A percentile compares a stretch with the other conserved stretches of the same genome.
These are phyloP conservation scores for Flaveria bidentis DNA, from an alignment of 129 eudicot genomes.

Conservation along the genomic window DNA sequence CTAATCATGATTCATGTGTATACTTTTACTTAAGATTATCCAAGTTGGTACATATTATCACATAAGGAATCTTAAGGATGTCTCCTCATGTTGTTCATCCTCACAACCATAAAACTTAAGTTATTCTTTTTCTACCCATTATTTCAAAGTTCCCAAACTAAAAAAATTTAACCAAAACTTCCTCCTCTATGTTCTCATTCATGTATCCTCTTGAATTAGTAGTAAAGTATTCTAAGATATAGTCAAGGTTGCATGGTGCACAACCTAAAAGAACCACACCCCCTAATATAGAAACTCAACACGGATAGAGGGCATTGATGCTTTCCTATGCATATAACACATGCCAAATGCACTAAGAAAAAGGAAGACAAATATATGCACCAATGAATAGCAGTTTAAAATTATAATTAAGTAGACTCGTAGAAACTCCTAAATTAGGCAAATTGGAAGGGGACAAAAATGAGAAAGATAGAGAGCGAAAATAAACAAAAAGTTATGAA, in stretches of 20 bases:
- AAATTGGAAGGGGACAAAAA: background rate
- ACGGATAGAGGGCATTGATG: background rate
- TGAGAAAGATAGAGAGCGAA: background rate
- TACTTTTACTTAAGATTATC: background rate
- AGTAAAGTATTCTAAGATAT: background rate
- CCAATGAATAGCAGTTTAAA: slow-evolving; percentile 3
- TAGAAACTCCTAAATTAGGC: slow-evolving; percentile 14
- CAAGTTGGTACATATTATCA: background rate
- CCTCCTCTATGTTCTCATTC: background rate
- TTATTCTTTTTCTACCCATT: background rate
- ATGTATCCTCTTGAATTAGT: background rate
- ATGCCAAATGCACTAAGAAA: slow-evolving; percentile 10
- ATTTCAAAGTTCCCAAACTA: background rate
- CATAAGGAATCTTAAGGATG: background rate
- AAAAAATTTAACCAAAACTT: background rate
- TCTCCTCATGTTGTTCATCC: too few species aligned
- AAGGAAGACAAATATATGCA: background rate
- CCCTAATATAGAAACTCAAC: background rate
- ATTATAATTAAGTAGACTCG: background rate
- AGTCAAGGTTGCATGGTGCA: slow-evolving; percentile 5
- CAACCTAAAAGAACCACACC: background rate
- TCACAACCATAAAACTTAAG: background rate
- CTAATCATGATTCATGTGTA: background rate
- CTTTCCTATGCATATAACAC: slow-evolving; percentile 19
- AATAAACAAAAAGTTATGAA: slow-evolving; percentile 4